These are phyloP conservation scores for Phoma sp. DNA, from an alignment of 2,329 filamentous ascomycete species.

Conservation along the genomic window DNA sequence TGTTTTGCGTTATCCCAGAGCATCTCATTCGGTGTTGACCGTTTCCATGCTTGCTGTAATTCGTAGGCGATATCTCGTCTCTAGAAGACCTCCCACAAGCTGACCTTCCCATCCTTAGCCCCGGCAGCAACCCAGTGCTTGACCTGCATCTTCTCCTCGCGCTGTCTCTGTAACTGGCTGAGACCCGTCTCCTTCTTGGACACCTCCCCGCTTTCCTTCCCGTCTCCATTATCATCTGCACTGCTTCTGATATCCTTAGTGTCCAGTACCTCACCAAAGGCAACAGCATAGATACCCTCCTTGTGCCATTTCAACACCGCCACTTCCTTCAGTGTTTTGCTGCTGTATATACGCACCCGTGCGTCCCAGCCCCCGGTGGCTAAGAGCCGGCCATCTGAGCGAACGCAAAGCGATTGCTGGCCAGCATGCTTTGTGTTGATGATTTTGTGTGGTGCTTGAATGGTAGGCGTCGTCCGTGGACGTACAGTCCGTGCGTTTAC, in stretches of 20 bases:
- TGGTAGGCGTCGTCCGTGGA: constrained; percentile 13
- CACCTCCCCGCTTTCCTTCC: background rate
- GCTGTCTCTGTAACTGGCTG: constrained; percentile 37
- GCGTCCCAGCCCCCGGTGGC: constrained; percentile 94
- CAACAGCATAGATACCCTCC: constrained; percentile 81
- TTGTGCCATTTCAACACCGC: constrained; percentile 95
- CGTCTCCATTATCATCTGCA: background rate
- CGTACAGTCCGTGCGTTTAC: background rate
- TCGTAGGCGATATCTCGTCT: background rate
- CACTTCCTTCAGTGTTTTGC: constrained; percentile 81
- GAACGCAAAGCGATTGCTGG: constrained; percentile 79
- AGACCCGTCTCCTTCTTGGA: constrained; percentile 25
- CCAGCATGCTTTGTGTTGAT: constrained; percentile 86
- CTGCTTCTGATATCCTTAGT: constrained; percentile 4
- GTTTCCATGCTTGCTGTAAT: background rate
- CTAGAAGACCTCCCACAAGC: constrained; percentile 89
- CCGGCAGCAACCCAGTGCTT: constrained; percentile 91
- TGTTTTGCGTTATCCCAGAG: background rate
- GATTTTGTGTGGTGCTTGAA: constrained; percentile 61
- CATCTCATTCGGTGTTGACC: background rate
- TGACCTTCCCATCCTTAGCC: constrained; percentile 93
- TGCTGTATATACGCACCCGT: constrained; percentile 79
- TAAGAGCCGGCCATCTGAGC: constrained; percentile 82
- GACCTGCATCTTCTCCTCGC: constrained; percentile 63
- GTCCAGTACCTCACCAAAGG: constrained; percentile 64